Percentiles rank a stretch among this genome's conserved stretches.
Conservation (phyloP, 352 stramenopile species). For the Phytopythium sindhum region DNA sequence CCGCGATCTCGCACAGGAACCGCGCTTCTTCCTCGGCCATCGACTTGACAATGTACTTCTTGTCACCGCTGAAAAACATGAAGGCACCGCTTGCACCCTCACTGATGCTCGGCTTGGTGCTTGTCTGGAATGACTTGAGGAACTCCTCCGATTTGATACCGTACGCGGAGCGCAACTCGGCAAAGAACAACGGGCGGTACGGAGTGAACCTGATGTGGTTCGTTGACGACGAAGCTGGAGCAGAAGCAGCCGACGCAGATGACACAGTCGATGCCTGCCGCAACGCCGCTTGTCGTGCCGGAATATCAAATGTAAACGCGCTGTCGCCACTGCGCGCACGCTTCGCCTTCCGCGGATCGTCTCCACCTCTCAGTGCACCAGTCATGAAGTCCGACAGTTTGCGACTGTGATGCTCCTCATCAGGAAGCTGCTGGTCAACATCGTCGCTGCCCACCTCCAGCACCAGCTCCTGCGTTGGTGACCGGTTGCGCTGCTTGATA, state of each 20-base stretch:
- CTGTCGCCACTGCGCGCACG: conserved; percentile 10
- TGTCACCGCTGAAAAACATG: conserved; percentile 90
- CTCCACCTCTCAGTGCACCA: conserved; percentile 12
- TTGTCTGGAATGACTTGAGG: conserved; percentile 69
- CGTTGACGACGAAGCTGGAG: conserved; percentile 9
- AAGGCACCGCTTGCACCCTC: conserved; percentile 90
- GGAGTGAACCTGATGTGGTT: conserved; percentile 72
- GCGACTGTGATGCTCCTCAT: conserved; percentile 15
- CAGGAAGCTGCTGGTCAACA: neutral
- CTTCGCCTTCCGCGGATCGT: conserved; percentile 13
- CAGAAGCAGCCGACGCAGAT: conserved; percentile 19
- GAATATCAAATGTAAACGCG: conserved; percentile 34
- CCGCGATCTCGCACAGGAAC: conserved; percentile 81
- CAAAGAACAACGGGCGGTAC: conserved; percentile 72
- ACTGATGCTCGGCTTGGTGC: conserved; percentile 86
- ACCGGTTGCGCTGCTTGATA: conserved; percentile 34
- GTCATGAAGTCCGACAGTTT: conserved; percentile 9
- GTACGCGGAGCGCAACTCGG: conserved; percentile 65
- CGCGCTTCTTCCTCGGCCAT: conserved; percentile 79
- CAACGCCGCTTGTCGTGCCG: conserved; percentile 17
- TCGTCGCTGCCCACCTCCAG: conserved; percentile 15
- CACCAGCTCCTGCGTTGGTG: conserved; percentile 43
- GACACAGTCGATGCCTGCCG: conserved; percentile 21
- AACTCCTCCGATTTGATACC: conserved; percentile 69
- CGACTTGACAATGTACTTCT: conserved; percentile 90